phyloP scores from a whole-genome alignment of 2,329 filamentous ascomycete species.

The Huntiella savannae region DNA sequence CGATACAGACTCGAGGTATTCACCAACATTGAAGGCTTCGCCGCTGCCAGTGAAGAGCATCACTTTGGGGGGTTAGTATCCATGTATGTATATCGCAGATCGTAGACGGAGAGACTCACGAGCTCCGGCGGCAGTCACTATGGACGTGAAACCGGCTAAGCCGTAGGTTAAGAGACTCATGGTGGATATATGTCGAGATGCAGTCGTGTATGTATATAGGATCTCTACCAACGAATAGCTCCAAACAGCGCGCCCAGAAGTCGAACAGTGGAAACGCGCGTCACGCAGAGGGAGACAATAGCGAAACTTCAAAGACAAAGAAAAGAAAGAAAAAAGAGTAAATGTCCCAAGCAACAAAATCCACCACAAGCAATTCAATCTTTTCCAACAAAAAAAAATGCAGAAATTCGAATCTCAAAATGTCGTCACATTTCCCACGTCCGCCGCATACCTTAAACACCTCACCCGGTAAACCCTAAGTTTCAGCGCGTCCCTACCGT shows the following conservation, averaged over 20 bases:
- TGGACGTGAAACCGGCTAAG: conserved; percentile 45
- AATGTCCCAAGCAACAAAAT: too few relatives aligned
- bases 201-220: neutral
- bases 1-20: conserved; percentile 83
- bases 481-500: too few relatives aligned
- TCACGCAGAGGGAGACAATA: too few relatives aligned
- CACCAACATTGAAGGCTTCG: conserved; percentile 91
- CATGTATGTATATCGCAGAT: neutral
- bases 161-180: conserved; percentile 61
- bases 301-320: too few relatives aligned
- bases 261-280: too few relatives aligned
- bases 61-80: conserved; percentile 33
- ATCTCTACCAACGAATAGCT: neutral
- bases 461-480: too few relatives aligned
- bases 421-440: too few relatives aligned
- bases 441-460: too few relatives aligned
- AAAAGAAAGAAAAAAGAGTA: too few relatives aligned
- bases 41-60: conserved; percentile 97
- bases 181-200: conserved; percentile 15
- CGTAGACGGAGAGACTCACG: conserved; percentile 36
- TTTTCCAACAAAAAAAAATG: neutral
- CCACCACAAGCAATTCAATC: too few relatives aligned
- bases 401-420: neutral
- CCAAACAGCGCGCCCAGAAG: too few relatives aligned
- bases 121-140: conserved; percentile 54